These are phyloP conservation scores for Trichoderma simmonsii DNA, from an alignment of 2,329 filamentous ascomycete species.

Conservation along the genomic window DNA sequence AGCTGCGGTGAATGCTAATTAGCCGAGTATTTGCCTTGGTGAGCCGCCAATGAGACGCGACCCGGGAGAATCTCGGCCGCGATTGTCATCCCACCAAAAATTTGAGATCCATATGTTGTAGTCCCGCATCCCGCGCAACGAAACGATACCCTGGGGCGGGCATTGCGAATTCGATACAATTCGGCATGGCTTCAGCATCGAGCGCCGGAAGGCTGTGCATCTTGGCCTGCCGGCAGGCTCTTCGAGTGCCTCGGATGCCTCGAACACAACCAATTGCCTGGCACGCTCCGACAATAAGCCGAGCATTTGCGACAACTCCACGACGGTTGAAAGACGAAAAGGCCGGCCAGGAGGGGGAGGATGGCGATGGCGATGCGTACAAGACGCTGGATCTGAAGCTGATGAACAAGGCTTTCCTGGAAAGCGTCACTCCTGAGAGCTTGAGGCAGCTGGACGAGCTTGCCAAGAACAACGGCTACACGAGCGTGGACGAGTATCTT, in stretches of 20 bases:
- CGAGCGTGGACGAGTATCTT: slow-evolving; percentile 34
- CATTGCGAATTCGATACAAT: slow-evolving; percentile 23
- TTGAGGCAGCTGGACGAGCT: slow-evolving; percentile 35
- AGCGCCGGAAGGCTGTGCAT: slow-evolving; percentile 38
- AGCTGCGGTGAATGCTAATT: background rate
- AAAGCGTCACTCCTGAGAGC: slow-evolving; percentile 32
- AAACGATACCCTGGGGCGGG: slow-evolving; percentile 3
- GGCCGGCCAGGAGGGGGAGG: slow-evolving; percentile 25
- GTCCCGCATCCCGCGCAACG: slow-evolving; percentile 21
- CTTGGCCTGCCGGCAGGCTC: slow-evolving; percentile 33
- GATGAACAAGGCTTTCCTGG: slow-evolving; percentile 31
- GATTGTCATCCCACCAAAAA: slow-evolving; percentile 29
- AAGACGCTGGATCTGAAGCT: slow-evolving; percentile 30
- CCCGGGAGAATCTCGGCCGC: slow-evolving; percentile 29
- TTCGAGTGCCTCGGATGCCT: slow-evolving; percentile 25
- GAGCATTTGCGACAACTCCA: slow-evolving; percentile 33
- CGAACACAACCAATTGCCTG: slow-evolving; percentile 27
- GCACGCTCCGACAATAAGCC: slow-evolving; percentile 23
- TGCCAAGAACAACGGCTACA: slow-evolving; percentile 35
- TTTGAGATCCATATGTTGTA: slow-evolving; percentile 27
- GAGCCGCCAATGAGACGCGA: background rate
- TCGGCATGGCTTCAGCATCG: slow-evolving; percentile 40
- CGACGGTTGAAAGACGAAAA: slow-evolving; percentile 28
- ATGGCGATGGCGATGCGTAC: slow-evolving; percentile 24
- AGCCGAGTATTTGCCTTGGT: background rate